Conservation (phyloP, 2,329 filamentous ascomycete genomes). For the Arthrobotrys pseudoclavata region DNA sequence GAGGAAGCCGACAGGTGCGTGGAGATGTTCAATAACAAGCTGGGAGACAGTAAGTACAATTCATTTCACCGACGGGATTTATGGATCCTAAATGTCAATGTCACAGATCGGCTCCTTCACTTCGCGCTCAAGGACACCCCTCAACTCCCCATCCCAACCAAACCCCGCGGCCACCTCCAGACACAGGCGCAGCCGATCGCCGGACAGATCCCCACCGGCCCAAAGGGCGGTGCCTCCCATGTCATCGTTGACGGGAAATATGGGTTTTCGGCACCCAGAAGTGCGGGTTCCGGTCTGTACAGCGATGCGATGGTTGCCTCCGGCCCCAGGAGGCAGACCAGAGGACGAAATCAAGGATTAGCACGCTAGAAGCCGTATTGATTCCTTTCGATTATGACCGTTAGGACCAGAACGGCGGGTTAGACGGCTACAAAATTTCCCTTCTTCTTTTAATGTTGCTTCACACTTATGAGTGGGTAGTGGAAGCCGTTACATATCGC, state of each 20-base stretch:
- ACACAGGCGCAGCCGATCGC: conserved; percentile 26
- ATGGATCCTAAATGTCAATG: not conserved
- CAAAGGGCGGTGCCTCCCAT: conserved; percentile 46
- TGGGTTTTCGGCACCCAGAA: conserved; percentile 62
- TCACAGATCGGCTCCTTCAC: conserved; percentile 61
- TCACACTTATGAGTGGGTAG: not conserved
- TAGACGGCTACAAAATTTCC: not conserved
- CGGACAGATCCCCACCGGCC: conserved; percentile 50
- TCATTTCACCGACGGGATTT: not conserved
- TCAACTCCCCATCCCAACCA: conserved; percentile 53
- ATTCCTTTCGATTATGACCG: not conserved
- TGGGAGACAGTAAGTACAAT: conserved; percentile 71
- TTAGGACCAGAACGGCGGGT: not conserved
- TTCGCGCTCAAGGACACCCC: conserved; percentile 62
- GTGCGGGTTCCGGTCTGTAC: conserved; percentile 33
- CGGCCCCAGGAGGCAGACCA: conserved; percentile 14
- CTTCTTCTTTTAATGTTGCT: not conserved
- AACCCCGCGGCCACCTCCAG: conserved; percentile 33
- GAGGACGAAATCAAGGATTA: not conserved
- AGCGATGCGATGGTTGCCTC: conserved; percentile 42
- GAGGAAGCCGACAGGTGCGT: conserved; percentile 82
- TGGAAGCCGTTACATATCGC: not conserved
- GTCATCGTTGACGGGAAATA: conserved; percentile 62
- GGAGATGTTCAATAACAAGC: conserved; percentile 80
- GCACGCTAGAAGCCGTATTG: conserved; percentile 49